Evolutionary conservation across 768 basidiomycete species (phyloP).

Genomic region (Wakefieldia striispora): DNA sequence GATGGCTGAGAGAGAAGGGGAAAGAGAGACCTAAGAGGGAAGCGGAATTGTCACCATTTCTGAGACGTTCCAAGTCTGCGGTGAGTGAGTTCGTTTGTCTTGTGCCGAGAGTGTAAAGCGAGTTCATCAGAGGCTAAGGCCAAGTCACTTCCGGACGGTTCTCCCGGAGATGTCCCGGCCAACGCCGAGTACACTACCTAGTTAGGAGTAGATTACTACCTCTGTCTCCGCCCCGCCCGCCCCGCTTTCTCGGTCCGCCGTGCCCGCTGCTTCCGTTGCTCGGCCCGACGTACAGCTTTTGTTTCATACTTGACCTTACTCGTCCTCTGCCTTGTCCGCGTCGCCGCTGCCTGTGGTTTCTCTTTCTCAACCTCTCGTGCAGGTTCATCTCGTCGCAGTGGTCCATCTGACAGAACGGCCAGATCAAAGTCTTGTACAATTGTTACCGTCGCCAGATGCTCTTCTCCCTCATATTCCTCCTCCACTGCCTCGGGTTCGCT

Average conservation of each 20-base stretch:
- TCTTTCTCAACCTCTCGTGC: slow-evolving; percentile 10
- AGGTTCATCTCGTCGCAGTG: slow-evolving; percentile 8
- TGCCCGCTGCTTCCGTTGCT: slow-evolving; percentile 60
- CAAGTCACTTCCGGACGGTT: slow-evolving; percentile 10
- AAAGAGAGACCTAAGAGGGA: slow-evolving; percentile 73
- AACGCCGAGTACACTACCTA: slow-evolving; percentile 1
- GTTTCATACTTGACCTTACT: slow-evolving; percentile 62
- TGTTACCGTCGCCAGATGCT: slow-evolving; percentile 84
- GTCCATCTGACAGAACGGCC: slow-evolving; percentile 52
- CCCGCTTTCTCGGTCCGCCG: slow-evolving; percentile 72
- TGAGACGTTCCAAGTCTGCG: slow-evolving; percentile 80
- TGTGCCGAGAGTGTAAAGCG: slow-evolving; percentile 89
- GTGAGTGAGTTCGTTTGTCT: slow-evolving; percentile 88
- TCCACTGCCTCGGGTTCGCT: slow-evolving; percentile 41
- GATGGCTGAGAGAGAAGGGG: neutral
- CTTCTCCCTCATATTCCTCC: slow-evolving; percentile 79
- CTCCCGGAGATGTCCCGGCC: slow-evolving; percentile 4
- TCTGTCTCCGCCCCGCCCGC: slow-evolving; percentile 65
- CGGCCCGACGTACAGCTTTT: slow-evolving; percentile 59
- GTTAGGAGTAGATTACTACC: slow-evolving; percentile 10
- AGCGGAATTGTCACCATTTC: slow-evolving; percentile 76
- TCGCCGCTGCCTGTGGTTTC: slow-evolving; percentile 11
- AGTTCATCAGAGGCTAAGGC: slow-evolving; percentile 67
- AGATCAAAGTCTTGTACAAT: slow-evolving; percentile 92
- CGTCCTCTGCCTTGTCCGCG: slow-evolving; percentile 25